Base-by-base conservation (phyloP, 345 rosid species). In the Pelargonium nanum region DNA sequence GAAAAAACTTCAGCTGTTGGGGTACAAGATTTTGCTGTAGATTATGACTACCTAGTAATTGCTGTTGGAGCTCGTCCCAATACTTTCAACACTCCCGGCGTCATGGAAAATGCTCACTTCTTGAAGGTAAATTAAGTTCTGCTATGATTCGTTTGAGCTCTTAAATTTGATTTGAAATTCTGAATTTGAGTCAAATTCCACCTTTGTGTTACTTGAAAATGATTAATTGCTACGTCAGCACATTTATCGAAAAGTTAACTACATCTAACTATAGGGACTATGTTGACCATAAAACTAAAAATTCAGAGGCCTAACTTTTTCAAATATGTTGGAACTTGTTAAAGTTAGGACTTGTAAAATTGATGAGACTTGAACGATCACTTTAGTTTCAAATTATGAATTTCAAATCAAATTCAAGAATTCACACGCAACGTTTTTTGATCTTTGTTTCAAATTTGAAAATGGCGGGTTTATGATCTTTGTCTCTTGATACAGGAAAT, bases 71-170 rank as follows among this genome's bases (percentile, higher is more conserved):
- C 92, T 53, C 74, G 72, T 53, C 66, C 84, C 7, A 90, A 85
- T 67, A 90, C 97, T 26, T 87, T 90, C 70, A 85, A 81, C 70
- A 87, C 90, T 5, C 92, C 95, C 24, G 89, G 97, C 56, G 97
- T 87, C 20, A 77, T 73, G 60, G 87, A 90, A 58, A 59, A 85
- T 68, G 82, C 88, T 4, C 77, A 78, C 24, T 90, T 87, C 68
- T 68, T 90, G 8, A 90, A 90, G 83, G 91, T 81, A 57, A 23
- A 0, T 25, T 19, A 0, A 26, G 5, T 30, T 15, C 5, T 24
- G 5, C 15, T 48, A 25, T 59, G 8, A n/a, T 53, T 53, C 22
- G 0, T 17, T 53, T 53, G 22, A n/a, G 22, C 1, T 53, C 1
- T 53, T 53, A n/a, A 19, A 56, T 17, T 24, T 25, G 1, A 17